Conservation (phyloP, 176 grass and related monocot species). For the Calamus simplicifolius region DNA sequence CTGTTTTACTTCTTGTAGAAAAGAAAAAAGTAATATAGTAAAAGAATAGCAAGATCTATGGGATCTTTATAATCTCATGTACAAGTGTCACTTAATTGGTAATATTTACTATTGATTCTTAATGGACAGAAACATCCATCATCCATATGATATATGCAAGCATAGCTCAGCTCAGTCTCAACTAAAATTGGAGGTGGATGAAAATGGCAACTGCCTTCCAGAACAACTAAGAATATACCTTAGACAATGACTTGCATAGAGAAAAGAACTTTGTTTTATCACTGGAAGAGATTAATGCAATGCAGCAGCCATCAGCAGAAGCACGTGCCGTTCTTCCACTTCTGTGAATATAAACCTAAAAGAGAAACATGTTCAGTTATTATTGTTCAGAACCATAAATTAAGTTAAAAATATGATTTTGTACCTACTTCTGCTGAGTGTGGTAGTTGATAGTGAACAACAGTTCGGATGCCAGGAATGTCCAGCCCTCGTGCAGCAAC, state of each 20-base stretch:
- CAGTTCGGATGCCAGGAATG: constrained; percentile 81
- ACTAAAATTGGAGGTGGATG: too few relatives aligned
- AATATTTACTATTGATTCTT: too few relatives aligned
- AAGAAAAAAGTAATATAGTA: too few relatives aligned
- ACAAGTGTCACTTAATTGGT: too few relatives aligned
- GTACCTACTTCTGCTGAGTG: constrained; percentile 75
- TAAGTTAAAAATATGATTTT: constrained; percentile 10
- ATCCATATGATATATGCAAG: too few relatives aligned
- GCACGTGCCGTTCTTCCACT: constrained; percentile 91
- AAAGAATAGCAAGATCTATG: too few relatives aligned
- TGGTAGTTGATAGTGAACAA: constrained; percentile 90
- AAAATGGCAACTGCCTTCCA: too few relatives aligned
- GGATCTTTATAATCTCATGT: too few relatives aligned
- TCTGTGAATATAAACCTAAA: constrained; percentile 93
- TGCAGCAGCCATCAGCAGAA: constrained; percentile 73
- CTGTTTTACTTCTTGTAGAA: too few relatives aligned
- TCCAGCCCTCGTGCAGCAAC: constrained; percentile 84
- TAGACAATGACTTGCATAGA: constrained; percentile 81
- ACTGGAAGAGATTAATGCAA: constrained; percentile 62
- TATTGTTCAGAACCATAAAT: not conserved
- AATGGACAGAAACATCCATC: too few relatives aligned
- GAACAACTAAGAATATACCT: constrained; percentile 31
- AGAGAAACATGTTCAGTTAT: constrained; percentile 9
- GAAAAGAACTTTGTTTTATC: constrained; percentile 85
- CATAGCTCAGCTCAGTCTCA: too few relatives aligned